Base-by-base conservation (phyloP, 1,284 basidiomycete species). In the Exobasidium cylindrosporum region DNA sequence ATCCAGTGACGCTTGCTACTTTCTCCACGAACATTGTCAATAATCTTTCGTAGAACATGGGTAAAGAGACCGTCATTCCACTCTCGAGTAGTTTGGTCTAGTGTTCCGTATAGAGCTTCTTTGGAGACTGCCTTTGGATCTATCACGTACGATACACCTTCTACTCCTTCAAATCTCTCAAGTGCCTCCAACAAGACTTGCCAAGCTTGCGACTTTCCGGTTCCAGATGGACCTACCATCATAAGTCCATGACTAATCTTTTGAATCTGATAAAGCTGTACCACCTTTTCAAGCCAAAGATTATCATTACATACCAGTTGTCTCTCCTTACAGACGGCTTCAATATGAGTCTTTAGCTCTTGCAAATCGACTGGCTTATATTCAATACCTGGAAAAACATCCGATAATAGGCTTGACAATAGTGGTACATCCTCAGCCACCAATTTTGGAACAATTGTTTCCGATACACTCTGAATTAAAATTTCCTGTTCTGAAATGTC, bases 1-100 rank as follows among this genome's bases (percentile, higher is more conserved):
- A 99, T 98, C 96, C 96, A 99, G 80, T 99, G 96, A 24, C 95
- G 85, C 83, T 97, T 97, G 30, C 87, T 85, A 80, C 92, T 96
- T 82, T 97, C 97, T 30, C 96, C 96, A 77, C 96, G 91, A 35
- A 97, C 93, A 76, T 98, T 94, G 78, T 99, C 96, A 61, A 97
- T 91, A 67, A 98, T 98, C 82, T 96, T 97, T 55, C 97, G 88
- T 62, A 99, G 84, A 50, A 97, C 91, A 79, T 97, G 92, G 0
- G 97, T 99, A 83, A 99, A 99, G 1, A 99, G 84, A 67, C 97
- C 95, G 79, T 99, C 96, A 69, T 94, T 98, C 97, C 96, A 99
- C 80, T 99, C 97, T 66, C 96, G 88, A 2, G 96, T 99, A 0
- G 96, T 99, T 32, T 87, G 89, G 80, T 99, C 97, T 63, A 99